Base-by-base conservation (phyloP, 371 early-diverging fungal species). In the Syncephalastrum sp. region DNA sequence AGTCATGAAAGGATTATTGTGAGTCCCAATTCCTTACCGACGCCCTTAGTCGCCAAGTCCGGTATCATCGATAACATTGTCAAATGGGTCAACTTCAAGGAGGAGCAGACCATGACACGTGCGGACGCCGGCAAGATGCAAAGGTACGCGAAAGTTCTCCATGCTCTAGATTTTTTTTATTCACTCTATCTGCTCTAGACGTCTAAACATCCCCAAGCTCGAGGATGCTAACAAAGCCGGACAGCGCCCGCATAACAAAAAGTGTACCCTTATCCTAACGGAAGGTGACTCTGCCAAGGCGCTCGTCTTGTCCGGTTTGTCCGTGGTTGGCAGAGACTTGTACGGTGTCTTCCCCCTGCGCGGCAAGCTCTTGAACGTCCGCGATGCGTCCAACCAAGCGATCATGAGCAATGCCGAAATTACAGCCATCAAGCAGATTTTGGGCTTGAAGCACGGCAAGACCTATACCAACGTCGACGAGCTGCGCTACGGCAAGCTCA, bases 271-370 rank as follows among this genome's bases (percentile, higher is more conserved):
- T 54, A 99, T 99, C 57, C 77, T 99, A 46, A 99, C 99, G 0
- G 99, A 99, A 82, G 99, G 99, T 77, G 99, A 99, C 65, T 99
- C 99, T 14, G 99, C 99, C 67, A 99, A 99, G 72, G 74, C 98
- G 0, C 75, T 99, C 24, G 99, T 97, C 3, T 86, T 99, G 43
- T 74, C 91, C 41, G 99, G 99, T 19, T 74, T 99, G 17, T 82
- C 89, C 13, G 93, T 98, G 3, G 91, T 99, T 17, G 99, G 99
- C 10, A 82, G 98, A 42, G 98, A 99, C 67, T 66, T 85, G 53
- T 99, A 86, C 72, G 99, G 99, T 38, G 99, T 99, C 1, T 99
- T 97, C 74, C 99, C 99, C 17, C 77, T 99, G 27, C 89, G 99
- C 49, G 99, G 99, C 68, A 99, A 99, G 72, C 82, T 99, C 27